Percentiles rank a stretch among this genome's conserved stretches.
Evolutionary conservation across 805 yeast species (phyloP).

Genomic region (Starmerella vitae): DNA sequence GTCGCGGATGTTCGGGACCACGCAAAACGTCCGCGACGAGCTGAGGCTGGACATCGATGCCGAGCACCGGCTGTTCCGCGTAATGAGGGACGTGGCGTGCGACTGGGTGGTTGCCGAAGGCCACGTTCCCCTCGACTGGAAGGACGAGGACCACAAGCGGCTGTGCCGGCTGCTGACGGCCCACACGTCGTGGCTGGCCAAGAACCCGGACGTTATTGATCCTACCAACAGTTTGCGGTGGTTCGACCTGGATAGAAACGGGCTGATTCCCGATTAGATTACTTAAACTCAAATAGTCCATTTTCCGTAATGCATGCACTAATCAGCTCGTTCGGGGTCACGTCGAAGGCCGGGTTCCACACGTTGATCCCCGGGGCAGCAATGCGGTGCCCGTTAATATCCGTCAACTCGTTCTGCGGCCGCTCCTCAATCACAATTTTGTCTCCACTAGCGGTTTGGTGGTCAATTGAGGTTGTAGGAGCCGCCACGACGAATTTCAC

Average conservation of each 20-base stretch:
- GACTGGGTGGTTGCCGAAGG: conserved; percentile 16
- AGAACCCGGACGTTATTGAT: conserved; percentile 7
- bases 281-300: conserved; percentile 27
- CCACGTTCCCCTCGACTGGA: conserved; percentile 15
- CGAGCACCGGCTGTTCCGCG: conserved; percentile 15
- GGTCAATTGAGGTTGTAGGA: conserved; percentile 82
- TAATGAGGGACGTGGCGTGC: conserved; percentile 15
- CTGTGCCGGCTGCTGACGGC: conserved; percentile 12
- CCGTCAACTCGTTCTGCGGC: conserved; percentile 64
- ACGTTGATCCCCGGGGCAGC: conserved; percentile 78
- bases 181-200: conserved; percentile 18
- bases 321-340: conserved; percentile 69
- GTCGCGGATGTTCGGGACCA: conserved; percentile 17
- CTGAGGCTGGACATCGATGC: conserved; percentile 11
- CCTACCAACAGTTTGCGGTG: conserved; percentile 3
- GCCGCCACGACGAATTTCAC: conserved; percentile 89
- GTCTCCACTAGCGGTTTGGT: conserved; percentile 49
- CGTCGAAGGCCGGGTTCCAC: conserved; percentile 96
- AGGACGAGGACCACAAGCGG: conserved; percentile 10
- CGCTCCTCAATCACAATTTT: conserved; percentile 79
- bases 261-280: background rate
- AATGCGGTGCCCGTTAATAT: conserved; percentile 55
- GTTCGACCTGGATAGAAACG: conserved; percentile 5
- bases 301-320: conserved; percentile 86
- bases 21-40: conserved; percentile 7